These are phyloP conservation scores for Persicaria maculosa DNA, from an alignment of 148 eudicot genomes.

Conservation along the genomic window DNA sequence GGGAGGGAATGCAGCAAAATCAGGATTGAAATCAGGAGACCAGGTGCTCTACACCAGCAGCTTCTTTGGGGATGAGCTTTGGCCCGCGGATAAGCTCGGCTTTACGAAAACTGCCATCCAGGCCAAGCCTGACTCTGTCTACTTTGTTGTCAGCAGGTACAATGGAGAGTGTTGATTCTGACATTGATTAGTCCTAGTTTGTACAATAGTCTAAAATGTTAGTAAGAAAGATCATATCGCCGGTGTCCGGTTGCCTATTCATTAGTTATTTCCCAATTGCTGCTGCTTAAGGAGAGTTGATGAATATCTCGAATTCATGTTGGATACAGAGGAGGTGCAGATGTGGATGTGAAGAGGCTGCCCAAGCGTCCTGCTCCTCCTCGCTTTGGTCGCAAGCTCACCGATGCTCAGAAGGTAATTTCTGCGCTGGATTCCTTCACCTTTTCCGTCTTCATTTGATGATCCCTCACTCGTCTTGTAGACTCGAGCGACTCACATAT, in stretches of 20 bases:
- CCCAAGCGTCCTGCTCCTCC: slow-evolving; percentile 95
- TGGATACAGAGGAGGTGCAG: slow-evolving; percentile 68
- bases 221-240: no score
- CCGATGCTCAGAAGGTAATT: slow-evolving; percentile 77
- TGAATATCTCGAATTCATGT: not conserved
- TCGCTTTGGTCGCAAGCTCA: slow-evolving; percentile 80
- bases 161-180: not conserved
- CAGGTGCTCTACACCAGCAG: slow-evolving; percentile 97
- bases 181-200: not conserved
- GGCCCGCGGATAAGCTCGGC: slow-evolving; percentile 87
- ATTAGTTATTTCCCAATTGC: no score
- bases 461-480: slow-evolving; percentile 20
- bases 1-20: slow-evolving; percentile 94
- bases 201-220: no score
- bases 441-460: not conserved
- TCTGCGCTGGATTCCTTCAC: not conserved
- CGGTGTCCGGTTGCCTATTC: no score
- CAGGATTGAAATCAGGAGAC: slow-evolving; percentile 84
- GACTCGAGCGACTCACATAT: slow-evolving; percentile 92
- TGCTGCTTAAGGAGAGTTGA: no score
- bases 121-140: slow-evolving; percentile 91
- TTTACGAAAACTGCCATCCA: slow-evolving; percentile 95
- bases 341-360: slow-evolving; percentile 83
- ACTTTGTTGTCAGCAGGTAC: slow-evolving; percentile 87
- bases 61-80: slow-evolving; percentile 98